Evolutionary conservation across 306 rosid genomes (phyloP).

Genomic region (Lagenaria siceraria): DNA sequence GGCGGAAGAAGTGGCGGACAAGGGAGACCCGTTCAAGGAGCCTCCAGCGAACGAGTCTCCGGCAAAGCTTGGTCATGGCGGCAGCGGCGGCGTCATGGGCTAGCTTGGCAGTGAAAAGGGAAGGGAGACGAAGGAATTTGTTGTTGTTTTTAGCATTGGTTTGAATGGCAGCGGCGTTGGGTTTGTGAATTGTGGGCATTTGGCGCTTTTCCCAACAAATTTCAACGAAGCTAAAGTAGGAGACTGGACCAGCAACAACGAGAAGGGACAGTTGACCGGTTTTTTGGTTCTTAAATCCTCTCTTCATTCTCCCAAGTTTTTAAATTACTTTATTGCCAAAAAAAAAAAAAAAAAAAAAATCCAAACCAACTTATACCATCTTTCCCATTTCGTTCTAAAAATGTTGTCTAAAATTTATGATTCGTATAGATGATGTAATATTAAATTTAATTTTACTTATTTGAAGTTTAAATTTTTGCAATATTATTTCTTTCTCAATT

Average conservation of each 20-base stretch:
- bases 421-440: too few species aligned
- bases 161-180: background rate
- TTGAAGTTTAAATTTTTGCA: too few species aligned
- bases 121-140: background rate
- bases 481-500: too few species aligned
- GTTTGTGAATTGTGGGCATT: background rate
- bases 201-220: slow-evolving; percentile 17
- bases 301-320: background rate
- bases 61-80: slow-evolving; percentile 59
- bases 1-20: slow-evolving; percentile 50
- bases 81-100: slow-evolving; percentile 20
- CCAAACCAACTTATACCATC: too few species aligned
- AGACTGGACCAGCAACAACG: slow-evolving; percentile 10
- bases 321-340: too few species aligned
- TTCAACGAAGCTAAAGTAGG: slow-evolving; percentile 9
- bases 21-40: slow-evolving; percentile 39
- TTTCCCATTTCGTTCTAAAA: too few species aligned
- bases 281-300: slow-evolving; percentile 12
- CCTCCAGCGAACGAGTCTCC: slow-evolving; percentile 48
- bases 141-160: slow-evolving; percentile 10
- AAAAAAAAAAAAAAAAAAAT: too few species aligned
- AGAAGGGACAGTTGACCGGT: slow-evolving; percentile 76
- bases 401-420: too few species aligned
- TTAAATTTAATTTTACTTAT: too few species aligned
- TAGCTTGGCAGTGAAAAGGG: slow-evolving; percentile 22